Percentiles rank a stretch among this genome's conserved stretches.
phyloP scores from a whole-genome alignment of 1,284 basidiomycete genomes.

The Austropuccinia psidii region DNA sequence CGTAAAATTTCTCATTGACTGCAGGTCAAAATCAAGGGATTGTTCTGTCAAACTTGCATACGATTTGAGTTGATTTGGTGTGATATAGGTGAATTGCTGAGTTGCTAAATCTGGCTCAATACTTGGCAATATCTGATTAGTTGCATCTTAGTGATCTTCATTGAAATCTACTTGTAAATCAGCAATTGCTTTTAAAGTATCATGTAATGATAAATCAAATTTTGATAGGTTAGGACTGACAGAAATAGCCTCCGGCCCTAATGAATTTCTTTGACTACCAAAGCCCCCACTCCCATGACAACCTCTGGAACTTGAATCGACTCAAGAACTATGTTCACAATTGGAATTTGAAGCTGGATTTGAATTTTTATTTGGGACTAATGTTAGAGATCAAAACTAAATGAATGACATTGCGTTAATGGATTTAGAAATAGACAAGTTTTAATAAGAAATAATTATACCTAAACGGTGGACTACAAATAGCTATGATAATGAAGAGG shows the following conservation, averaged over 20 bases:
- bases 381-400: too few species aligned
- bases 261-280: constrained; percentile 17
- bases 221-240: background rate
- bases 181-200: constrained; percentile 2
- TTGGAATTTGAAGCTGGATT: too few species aligned
- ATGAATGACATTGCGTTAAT: too few species aligned
- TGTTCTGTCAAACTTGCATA: constrained; percentile 76
- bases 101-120: constrained; percentile 2
- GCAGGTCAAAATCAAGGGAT: constrained; percentile 77
- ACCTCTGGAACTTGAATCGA: too few species aligned
- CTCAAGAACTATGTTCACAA: too few species aligned
- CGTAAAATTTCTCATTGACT: constrained; percentile 78
- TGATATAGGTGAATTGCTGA: constrained; percentile 65
- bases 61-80: constrained; percentile 73
- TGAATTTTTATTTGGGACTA: too few species aligned
- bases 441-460: too few species aligned
- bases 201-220: background rate
- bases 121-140: background rate
- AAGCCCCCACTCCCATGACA: too few species aligned
- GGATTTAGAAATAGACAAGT: too few species aligned
- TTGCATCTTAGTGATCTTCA: background rate
- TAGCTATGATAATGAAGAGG: too few species aligned
- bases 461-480: too few species aligned
- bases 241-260: constrained; percentile 13
- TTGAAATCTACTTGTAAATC: background rate